phyloP scores from a whole-genome alignment of 148 eudicot species.

The Beta vulgaris region DNA sequence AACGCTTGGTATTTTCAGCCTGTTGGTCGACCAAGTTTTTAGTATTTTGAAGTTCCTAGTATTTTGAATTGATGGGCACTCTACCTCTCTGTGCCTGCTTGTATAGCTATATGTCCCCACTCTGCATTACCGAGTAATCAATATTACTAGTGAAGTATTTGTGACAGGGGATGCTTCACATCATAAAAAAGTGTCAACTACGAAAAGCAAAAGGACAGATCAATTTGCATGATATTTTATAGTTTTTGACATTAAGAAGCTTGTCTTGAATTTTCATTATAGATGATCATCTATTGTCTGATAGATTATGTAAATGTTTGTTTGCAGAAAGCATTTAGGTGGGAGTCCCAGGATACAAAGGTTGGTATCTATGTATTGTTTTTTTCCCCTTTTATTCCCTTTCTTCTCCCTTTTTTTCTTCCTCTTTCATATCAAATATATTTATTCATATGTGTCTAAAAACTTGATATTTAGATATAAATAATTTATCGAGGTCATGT shows the following conservation, averaged over 20 bases:
- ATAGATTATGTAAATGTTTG: neutral
- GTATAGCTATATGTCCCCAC: neutral
- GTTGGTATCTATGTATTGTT: constrained; percentile 34
- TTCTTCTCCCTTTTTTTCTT: neutral
- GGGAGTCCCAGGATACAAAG: constrained; percentile 65
- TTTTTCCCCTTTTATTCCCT: neutral
- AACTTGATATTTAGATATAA: neutral
- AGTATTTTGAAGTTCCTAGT: too few relatives aligned
- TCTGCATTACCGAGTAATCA: neutral
- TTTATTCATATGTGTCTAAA: neutral
- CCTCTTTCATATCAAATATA: neutral
- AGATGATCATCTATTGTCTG: neutral
- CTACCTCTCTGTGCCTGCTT: neutral
- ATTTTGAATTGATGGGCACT: neutral
- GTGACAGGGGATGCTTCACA: neutral
- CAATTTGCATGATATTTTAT: neutral
- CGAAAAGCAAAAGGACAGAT: neutral
- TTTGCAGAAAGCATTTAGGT: constrained; percentile 80
- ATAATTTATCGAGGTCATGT: neutral
- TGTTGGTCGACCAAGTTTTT: too few relatives aligned
- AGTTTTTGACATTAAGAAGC: neutral
- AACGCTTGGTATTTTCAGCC: too few relatives aligned
- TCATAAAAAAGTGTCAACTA: neutral
- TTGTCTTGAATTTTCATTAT: neutral
- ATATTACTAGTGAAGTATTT: neutral